Conservation (phyloP, 2,329 filamentous ascomycete genomes). For the Ceratocystis ficicola region DNA sequence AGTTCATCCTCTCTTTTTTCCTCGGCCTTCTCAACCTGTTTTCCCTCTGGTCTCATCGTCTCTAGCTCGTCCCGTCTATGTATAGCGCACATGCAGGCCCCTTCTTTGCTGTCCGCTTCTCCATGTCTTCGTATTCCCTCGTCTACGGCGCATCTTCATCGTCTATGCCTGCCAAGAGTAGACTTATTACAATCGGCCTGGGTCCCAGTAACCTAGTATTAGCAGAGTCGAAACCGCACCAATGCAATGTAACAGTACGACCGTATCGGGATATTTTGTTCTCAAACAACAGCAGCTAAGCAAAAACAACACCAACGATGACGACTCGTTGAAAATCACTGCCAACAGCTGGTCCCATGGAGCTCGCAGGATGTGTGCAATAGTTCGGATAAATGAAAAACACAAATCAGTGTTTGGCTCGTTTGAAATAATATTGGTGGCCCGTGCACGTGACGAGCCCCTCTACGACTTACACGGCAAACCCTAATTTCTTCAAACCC, state of each 20-base stretch:
- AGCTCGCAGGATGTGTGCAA: not conserved
- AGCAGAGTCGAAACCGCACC: slow-evolving; percentile 3
- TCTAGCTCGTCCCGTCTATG: not conserved
- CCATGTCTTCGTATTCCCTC: not conserved
- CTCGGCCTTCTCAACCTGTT: not conserved
- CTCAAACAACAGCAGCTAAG: not conserved
- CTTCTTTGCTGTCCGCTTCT: too few relatives aligned
- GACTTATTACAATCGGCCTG: not conserved
- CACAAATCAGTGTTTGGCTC: not conserved
- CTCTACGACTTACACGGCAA: not conserved
- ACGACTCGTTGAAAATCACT: too few relatives aligned
- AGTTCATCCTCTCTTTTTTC: slow-evolving; percentile 9
- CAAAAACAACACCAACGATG: too few relatives aligned
- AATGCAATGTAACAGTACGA: slow-evolving; percentile 8
- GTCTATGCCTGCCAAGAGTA: not conserved
- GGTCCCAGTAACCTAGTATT: not conserved
- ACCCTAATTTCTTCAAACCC: not conserved
- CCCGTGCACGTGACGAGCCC: not conserved
- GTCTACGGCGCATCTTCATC: not conserved
- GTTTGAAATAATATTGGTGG: not conserved
- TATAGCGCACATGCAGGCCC: not conserved
- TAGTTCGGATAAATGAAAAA: not conserved
- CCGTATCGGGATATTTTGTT: not conserved
- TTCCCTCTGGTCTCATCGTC: not conserved
- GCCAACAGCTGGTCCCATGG: too few relatives aligned